Percentiles rank a stretch among this genome's conserved stretches.
phyloP scores from a whole-genome alignment of 2,329 filamentous ascomycete species.

The Penicillium sp. region DNA sequence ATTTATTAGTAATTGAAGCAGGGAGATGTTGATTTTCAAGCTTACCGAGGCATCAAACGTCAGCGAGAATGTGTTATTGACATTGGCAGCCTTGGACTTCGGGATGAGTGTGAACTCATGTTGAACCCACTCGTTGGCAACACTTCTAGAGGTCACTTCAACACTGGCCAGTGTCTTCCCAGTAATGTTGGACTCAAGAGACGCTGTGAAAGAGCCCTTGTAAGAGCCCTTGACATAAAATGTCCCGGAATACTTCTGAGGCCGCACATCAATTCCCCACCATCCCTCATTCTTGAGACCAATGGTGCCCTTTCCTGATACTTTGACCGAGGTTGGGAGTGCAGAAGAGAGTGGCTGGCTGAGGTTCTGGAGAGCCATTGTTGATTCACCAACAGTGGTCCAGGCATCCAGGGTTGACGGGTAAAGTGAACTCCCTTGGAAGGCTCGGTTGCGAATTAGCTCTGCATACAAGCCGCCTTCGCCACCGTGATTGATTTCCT shows the following conservation, averaged over 20 bases:
- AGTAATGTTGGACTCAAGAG: constrained; percentile 39
- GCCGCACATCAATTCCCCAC: constrained; percentile 54
- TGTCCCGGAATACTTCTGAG: constrained; percentile 52
- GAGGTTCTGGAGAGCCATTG: constrained; percentile 39
- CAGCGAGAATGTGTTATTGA: constrained; percentile 55
- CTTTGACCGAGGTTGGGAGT: constrained; percentile 45
- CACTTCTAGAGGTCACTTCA: constrained; percentile 36
- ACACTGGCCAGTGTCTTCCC: constrained; percentile 36
- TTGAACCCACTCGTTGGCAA: constrained; percentile 40
- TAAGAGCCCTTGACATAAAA: constrained; percentile 50
- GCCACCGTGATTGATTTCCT: constrained; percentile 36
- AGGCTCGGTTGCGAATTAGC: constrained; percentile 36
- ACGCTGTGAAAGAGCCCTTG: constrained; percentile 37
- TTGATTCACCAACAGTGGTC: constrained; percentile 29
- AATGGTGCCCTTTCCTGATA: constrained; percentile 44
- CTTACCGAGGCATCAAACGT: constrained; percentile 48
- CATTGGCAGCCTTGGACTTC: constrained; percentile 22
- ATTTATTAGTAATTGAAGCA: background rate
- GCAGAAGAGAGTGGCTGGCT: constrained; percentile 46
- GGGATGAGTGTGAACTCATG: constrained; percentile 39
- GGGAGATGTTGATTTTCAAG: background rate
- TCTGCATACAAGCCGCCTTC: constrained; percentile 39
- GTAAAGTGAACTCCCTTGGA: constrained; percentile 32
- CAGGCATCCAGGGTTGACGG: constrained; percentile 34
- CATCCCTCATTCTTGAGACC: constrained; percentile 54